phyloP scores from a whole-genome alignment of 2,329 filamentous ascomycete species.

The Aspergillus arachidicola region DNA sequence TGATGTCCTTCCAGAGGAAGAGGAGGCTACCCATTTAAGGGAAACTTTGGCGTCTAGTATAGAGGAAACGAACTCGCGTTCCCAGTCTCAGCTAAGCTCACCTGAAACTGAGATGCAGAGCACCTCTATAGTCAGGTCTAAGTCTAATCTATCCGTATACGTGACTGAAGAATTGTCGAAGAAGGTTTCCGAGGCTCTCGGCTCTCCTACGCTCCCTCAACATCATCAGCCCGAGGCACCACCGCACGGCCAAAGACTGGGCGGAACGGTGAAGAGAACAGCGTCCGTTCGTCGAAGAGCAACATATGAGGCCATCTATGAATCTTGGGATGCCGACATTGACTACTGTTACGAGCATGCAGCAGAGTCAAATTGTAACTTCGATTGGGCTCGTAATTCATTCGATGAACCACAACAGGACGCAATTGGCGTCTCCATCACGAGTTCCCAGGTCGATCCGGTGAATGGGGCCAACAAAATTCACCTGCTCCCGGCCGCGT shows the following conservation, averaged over 20 bases:
- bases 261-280: slow-evolving; percentile 16
- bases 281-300: slow-evolving; percentile 21
- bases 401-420: slow-evolving; percentile 32
- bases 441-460: slow-evolving; percentile 11
- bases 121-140: slow-evolving; percentile 20
- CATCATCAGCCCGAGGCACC: slow-evolving; percentile 21
- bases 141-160: slow-evolving; percentile 34
- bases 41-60: slow-evolving; percentile 32
- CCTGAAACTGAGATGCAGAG: slow-evolving; percentile 11
- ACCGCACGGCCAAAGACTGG: slow-evolving; percentile 19
- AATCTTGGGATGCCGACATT: slow-evolving; percentile 64
- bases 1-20: slow-evolving; percentile 51
- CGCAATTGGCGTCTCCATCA: slow-evolving; percentile 19
- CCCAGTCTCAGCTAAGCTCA: slow-evolving; percentile 22
- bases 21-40: slow-evolving; percentile 39
- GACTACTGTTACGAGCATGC: slow-evolving; percentile 65
- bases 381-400: slow-evolving; percentile 56
- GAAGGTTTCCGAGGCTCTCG: slow-evolving; percentile 50
- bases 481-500: slow-evolving; percentile 23
- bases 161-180: slow-evolving; percentile 37
- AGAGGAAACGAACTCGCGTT: slow-evolving; percentile 20
- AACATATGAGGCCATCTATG: slow-evolving; percentile 35
- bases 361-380: slow-evolving; percentile 62
- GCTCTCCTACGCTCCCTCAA: slow-evolving; percentile 43
- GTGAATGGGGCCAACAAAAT: slow-evolving; percentile 15